A percentile compares a stretch with the other conserved stretches of the same genome.
Evolutionary conservation across 2,329 filamentous ascomycete genomes (phyloP).

Genomic region (Trichoderma harzianum): DNA sequence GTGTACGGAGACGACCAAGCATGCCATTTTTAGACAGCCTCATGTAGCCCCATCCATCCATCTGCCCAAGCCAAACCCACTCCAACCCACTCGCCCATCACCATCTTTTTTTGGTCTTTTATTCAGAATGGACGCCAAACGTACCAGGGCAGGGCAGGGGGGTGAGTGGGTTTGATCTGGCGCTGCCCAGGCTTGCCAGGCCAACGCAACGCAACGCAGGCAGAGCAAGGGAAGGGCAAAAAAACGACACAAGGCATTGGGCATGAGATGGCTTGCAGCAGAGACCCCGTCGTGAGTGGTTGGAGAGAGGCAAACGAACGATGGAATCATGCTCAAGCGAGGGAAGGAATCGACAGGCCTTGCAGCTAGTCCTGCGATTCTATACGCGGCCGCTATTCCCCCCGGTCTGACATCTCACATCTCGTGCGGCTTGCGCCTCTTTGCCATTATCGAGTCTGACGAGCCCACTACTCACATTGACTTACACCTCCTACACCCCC

Average conservation of each 20-base stretch:
- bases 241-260: neutral
- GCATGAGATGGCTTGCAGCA: neutral
- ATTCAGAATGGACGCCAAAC: neutral
- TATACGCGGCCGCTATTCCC: neutral
- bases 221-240: neutral
- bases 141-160: neutral
- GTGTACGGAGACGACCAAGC: neutral
- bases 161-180: neutral
- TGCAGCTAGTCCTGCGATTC: neutral
- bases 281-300: neutral
- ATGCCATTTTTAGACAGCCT: conserved; percentile 14
- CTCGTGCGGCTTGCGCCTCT: conserved; percentile 14
- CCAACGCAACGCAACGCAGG: neutral
- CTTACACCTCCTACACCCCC: conserved; percentile 10
- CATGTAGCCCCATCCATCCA: neutral
- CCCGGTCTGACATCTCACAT: conserved; percentile 9
- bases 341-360: neutral
- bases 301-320: neutral
- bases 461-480: neutral
- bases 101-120: neutral
- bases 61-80: neutral
- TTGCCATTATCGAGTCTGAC: conserved; percentile 4
- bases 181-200: neutral
- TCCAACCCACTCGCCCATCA: conserved; percentile 3
- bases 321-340: neutral